A percentile compares a stretch with the other conserved stretches of the same genome.
Conservation (phyloP, 441 rosid species). For the Euphorbia corollata region DNA sequence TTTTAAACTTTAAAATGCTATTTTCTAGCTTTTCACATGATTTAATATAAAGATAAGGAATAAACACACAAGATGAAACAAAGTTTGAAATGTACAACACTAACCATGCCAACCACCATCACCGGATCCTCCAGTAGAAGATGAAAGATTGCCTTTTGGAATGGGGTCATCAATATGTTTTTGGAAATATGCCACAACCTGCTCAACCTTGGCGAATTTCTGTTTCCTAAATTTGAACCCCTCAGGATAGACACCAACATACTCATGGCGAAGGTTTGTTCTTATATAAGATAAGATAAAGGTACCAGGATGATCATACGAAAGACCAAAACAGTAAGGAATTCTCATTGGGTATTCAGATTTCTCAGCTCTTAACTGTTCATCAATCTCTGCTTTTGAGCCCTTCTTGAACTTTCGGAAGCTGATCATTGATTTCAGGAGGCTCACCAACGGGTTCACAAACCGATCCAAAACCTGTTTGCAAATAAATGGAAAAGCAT, state of each 20-base stretch:
- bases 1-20: not conserved
- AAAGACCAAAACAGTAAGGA: constrained; percentile 68
- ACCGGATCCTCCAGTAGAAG: constrained; percentile 28
- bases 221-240: constrained; percentile 81
- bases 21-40: not conserved
- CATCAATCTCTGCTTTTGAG: constrained; percentile 64
- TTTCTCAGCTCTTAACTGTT: constrained; percentile 58
- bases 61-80: not conserved
- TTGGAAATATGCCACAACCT: constrained; percentile 78
- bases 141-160: constrained; percentile 55
- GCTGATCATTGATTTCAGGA: constrained; percentile 65
- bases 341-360: constrained; percentile 59
- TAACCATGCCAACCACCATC: constrained; percentile 27
- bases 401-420: constrained; percentile 66
- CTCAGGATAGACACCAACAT: constrained; percentile 68
- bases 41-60: not conserved
- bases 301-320: constrained; percentile 83
- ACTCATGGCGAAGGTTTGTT: constrained; percentile 77
- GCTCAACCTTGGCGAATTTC: constrained; percentile 69
- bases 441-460: constrained; percentile 66
- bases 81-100: not conserved
- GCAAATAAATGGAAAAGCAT: constrained; percentile 8
- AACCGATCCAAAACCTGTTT: constrained; percentile 68
- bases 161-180: constrained; percentile 64
- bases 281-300: constrained; percentile 65